Base-by-base conservation (phyloP, 2,329 filamentous ascomycete species). In the Claviceps pusilla region DNA sequence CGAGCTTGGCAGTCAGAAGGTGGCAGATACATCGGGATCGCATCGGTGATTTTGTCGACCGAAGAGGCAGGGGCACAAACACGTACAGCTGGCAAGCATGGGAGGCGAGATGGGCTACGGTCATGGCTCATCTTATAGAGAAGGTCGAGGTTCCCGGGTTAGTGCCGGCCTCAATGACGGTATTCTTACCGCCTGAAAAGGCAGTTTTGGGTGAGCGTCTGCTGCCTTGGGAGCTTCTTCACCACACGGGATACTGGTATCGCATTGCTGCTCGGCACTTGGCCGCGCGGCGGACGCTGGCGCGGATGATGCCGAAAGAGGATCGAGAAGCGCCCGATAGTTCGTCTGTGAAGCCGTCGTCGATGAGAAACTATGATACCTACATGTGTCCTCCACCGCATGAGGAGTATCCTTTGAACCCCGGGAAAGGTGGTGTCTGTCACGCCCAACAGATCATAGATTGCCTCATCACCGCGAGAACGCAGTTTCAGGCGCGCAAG, bases 1-100 rank as follows among this genome's bases (percentile, higher is more conserved):
- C 85, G n/a, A 89, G 86, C 35, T 75, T 83, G 46, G 90, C 90
- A 3, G 86, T 87, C 7, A 81, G 87, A 54, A 80, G 83, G 54
- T 97, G 91, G 91, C 76, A 84, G 55, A 75, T 74, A 42, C 94
- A 97, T 67, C 81, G 84, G 57, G 78, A 83, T 54, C 80, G 84
- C 54, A 82, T 91, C 59, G 77, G 76, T 54, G 85, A 88, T 61
- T 79, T 96, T 52, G 74, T 96, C 16, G 88, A 95, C 63, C 79
- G 87, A 19, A 82, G 86, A 60, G 90, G 89, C 4, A 87, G 87
- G 61, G 91, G 91, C 0, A 89, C 87, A 3, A 80, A 82, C 37
- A 95, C 88, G 59, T 97, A 97, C 66, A 88, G 89, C 6, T 97
- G 90, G 87, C 80, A 89, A 63, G 90, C 91, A 2, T 98, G 91